Base-by-base conservation (phyloP, 176 grass and related monocot species). In the Carex scoparia region DNA sequence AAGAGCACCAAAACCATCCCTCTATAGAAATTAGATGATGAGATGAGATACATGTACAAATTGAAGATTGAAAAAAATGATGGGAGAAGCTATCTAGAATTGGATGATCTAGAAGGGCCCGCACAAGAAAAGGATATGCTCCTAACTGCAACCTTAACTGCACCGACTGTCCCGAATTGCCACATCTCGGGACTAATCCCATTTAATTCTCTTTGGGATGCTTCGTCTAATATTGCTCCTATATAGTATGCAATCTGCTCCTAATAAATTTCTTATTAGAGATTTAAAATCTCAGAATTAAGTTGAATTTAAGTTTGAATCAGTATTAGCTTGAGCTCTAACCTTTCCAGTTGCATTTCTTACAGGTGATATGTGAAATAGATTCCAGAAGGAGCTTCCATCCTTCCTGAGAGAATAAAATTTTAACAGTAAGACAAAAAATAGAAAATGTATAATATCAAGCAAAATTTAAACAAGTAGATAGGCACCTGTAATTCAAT, bases 321-420 rank as follows among this genome's bases (percentile, higher is more conserved):
- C 55, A 3, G 61, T 15, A 31, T 83, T 23, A 55, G 11, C 27
- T 66, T 55, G 14, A 69, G 40, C 35, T 66, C 81, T 54, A 88
- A 98, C 93, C 96, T 94, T 99, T 85, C 96, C 96, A 23, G 73
- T 87, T 89, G 96, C 87, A 88, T 99, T 89, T 84, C 96, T 85
- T 31, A 99, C 88, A 60, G 96, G 96, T 79, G 96, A 99, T 74
- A 95, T 84, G 68, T 99, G 96, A 74, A 95, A 77, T 83, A 89
- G 81, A 91, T 99, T 91, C 84, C 67, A 79, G 84, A 95, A 99
- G 7, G 85, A 87, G 33, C 91, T 94, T 84, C 91, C 85, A 85
- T 95, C 91, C 89, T 99, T 99, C 91, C 96, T 99, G 88, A 62
- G 69, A 30, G 67, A 81, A 48, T 14, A 68, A 23, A 83, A 66